Evolutionary conservation across 2,329 filamentous ascomycete species (phyloP).

Genomic region (Trichoderma semiorbis): DNA sequence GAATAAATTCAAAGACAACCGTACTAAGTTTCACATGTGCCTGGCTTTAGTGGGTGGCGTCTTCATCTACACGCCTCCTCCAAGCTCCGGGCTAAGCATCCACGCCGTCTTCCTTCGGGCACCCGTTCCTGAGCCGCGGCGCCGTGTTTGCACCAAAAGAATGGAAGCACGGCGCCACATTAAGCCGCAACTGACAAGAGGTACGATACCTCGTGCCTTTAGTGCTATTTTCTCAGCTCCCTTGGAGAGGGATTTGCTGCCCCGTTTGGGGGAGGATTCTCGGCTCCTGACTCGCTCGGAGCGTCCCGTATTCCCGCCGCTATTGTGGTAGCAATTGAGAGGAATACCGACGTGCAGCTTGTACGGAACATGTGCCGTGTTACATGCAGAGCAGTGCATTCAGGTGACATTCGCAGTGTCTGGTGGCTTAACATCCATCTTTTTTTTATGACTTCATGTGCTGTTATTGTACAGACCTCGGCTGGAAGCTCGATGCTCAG

Average conservation of each 20-base stretch:
- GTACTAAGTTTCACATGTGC: neutral
- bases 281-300: neutral
- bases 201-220: neutral
- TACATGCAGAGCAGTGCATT: neutral
- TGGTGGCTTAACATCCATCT: neutral
- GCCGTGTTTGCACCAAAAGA: neutral
- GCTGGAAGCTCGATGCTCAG: neutral
- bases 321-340: neutral
- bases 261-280: neutral
- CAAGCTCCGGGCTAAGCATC: neutral
- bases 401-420: neutral
- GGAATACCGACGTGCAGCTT: neutral
- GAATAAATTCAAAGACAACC: neutral
- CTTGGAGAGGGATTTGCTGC: neutral
- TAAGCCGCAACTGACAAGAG: slow-evolving; percentile 8
- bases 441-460: neutral
- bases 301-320: neutral
- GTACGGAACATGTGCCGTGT: neutral
- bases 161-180: neutral
- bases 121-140: neutral
- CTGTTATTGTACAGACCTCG: neutral
- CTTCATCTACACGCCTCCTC: neutral
- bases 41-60: neutral
- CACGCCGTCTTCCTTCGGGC: neutral
- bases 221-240: neutral